phyloP scores from a whole-genome alignment of 371 early-diverging fungal species.

The Apophysomyces trapeziformis region DNA sequence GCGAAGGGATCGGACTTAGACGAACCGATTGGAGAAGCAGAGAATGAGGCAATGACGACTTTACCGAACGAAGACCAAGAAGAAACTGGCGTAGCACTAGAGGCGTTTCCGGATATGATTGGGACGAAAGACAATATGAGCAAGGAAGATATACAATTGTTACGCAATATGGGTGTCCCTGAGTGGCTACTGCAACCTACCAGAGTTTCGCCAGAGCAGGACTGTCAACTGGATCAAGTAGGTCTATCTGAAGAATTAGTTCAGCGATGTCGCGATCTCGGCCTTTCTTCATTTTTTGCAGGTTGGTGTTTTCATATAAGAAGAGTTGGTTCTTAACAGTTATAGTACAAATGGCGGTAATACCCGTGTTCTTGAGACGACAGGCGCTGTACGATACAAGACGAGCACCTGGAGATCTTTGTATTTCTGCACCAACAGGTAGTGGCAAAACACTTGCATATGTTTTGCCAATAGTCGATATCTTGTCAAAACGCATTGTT shows the following conservation, averaged over 20 bases:
- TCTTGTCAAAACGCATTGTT: constrained; percentile 71
- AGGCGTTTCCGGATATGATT: constrained; percentile 48
- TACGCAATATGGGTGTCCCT: constrained; percentile 76
- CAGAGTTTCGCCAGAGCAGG: constrained; percentile 64
- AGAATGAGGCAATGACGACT: not conserved
- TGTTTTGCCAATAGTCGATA: constrained; percentile 91
- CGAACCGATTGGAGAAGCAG: not conserved
- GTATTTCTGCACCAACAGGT: constrained; percentile 95
- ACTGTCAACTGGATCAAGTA: constrained; percentile 48
- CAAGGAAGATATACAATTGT: constrained; percentile 40
- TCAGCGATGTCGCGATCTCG: constrained; percentile 65
- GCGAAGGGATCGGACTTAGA: not conserved
- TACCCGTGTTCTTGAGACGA: constrained; percentile 75
- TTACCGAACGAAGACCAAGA: constrained; percentile 1
- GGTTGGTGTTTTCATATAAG: constrained; percentile 27
- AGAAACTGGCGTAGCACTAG: constrained; percentile 21
- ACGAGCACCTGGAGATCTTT: constrained; percentile 74
- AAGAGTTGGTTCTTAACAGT: not conserved
- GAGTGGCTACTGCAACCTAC: constrained; percentile 86
- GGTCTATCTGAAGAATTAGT: constrained; percentile 64
- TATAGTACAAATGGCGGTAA: constrained; percentile 84
- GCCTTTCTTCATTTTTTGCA: constrained; percentile 82
- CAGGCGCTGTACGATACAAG: constrained; percentile 58
- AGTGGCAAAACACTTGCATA: constrained; percentile 98
- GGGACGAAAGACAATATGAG: constrained; percentile 30